phyloP scores from a whole-genome alignment of 352 stramenopile genomes.

The Phytophthora colocasiae region DNA sequence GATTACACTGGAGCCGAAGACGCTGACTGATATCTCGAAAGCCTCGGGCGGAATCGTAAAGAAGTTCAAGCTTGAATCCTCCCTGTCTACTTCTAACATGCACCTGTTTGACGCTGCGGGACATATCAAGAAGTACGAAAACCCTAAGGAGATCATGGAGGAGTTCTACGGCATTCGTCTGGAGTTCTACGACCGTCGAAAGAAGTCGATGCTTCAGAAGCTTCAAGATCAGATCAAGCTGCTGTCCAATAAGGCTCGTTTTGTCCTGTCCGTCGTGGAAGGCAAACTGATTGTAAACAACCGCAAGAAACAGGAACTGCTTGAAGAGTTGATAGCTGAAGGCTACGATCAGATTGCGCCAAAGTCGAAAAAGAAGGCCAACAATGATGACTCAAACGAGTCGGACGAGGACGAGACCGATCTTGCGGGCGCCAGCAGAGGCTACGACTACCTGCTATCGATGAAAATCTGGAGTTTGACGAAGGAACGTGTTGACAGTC shows the following conservation, averaged over 20 bases:
- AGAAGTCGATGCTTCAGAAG: constrained; percentile 86
- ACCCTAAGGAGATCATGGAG: constrained; percentile 92
- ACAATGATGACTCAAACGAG: constrained; percentile 56
- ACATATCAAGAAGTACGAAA: constrained; percentile 95
- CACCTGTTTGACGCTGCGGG: constrained; percentile 94
- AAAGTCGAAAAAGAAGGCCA: constrained; percentile 57
- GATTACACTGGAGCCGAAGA: constrained; percentile 80
- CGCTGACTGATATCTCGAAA: constrained; percentile 71
- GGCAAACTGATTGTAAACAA: constrained; percentile 94
- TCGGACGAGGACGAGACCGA: constrained; percentile 61
- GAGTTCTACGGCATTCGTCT: constrained; percentile 95
- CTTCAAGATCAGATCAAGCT: constrained; percentile 92
- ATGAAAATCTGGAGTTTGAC: constrained; percentile 96
- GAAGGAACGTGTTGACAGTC: constrained; percentile 92
- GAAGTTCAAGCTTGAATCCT: constrained; percentile 96
- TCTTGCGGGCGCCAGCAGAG: constrained; percentile 43
- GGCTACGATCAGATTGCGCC: constrained; percentile 89
- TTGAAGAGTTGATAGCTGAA: constrained; percentile 86
- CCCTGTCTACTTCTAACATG: constrained; percentile 97
- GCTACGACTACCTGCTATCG: constrained; percentile 96
- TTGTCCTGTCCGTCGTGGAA: constrained; percentile 95
- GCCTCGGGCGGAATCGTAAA: constrained; percentile 89
- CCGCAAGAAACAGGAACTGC: constrained; percentile 93
- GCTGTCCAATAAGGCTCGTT: constrained; percentile 95
- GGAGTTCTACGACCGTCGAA: constrained; percentile 94